Base-by-base conservation (phyloP, 331 rosid species). In the Telfairia occidentalis region DNA sequence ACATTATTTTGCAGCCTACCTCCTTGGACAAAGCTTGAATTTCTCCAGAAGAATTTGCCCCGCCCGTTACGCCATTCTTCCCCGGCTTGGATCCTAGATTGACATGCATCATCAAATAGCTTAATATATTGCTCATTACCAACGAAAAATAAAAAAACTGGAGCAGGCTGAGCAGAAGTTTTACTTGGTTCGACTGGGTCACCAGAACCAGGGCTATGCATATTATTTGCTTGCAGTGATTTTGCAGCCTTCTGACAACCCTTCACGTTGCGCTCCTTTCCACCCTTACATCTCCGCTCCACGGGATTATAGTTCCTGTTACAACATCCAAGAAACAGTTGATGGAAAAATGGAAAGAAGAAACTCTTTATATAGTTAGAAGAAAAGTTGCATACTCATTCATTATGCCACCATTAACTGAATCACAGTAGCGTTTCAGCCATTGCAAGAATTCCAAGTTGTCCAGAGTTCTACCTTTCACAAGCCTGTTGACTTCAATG, bases 341-440 rank as follows among this genome's bases (percentile, higher is more conserved):
- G 35, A 52, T 8, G 64, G 32, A 54, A 26, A 57, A 40, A 78
- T 38, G 40, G 71, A 72, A 26, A 23, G 61, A 35, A 72, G 38
- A 49, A n/a, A 58, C 9, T 23, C 53, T 30, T 29, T 9, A 19
- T 76, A 3, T n/a, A 37, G 7, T 5, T n/a, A n/a, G n/a, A n/a
- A n/a, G n/a, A n/a, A n/a, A n/a, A 54, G 71, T 70, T 75, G 74
- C 93, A 40, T 89, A 95, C 99, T 95, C 99, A 35, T 95, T 95
- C 96, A 89, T 92, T 71, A 95, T 95, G 91, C 99, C 99, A 32
- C 99, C 99, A 79, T 95, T 95, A 59, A 92, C 78, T 57, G 99
- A 95, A 87, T 95, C 99, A 70, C 99, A 95, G 81, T 92, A 95
- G 66, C 97, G 99, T 80, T 92, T 95, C 87, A 95, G 84, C 99